A percentile compares a stretch with the other conserved stretches of the same genome.
These are phyloP conservation scores for Venturiaceae sp. DNA, from an alignment of 2,329 filamentous ascomycete genomes.

Conservation along the genomic window DNA sequence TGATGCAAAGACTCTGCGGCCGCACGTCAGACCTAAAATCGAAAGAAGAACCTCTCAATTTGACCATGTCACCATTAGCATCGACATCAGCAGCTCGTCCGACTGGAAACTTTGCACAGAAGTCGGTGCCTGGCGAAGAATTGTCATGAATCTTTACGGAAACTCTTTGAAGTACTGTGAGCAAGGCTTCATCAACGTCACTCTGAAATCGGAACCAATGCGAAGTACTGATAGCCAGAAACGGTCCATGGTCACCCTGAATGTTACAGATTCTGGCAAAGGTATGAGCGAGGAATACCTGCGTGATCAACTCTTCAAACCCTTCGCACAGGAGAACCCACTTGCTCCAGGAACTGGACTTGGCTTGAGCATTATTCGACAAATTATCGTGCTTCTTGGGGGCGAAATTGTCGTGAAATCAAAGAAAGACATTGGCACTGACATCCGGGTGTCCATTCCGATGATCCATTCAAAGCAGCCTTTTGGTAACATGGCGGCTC, in stretches of 20 bases:
- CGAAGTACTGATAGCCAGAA: neutral
- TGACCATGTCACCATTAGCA: slow-evolving; percentile 15
- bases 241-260: slow-evolving; percentile 5
- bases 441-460: slow-evolving; percentile 8
- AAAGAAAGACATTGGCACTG: slow-evolving; percentile 8
- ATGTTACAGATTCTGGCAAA: slow-evolving; percentile 11
- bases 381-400: slow-evolving; percentile 9
- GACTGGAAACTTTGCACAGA: slow-evolving; percentile 27
- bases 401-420: slow-evolving; percentile 11
- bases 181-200: slow-evolving; percentile 40
- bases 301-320: slow-evolving; percentile 8
- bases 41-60: neutral
- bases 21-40: neutral
- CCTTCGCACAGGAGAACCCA: slow-evolving; percentile 12
- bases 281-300: slow-evolving; percentile 12
- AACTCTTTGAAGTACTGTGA: slow-evolving; percentile 55
- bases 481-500: neutral
- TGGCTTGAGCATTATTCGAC: slow-evolving; percentile 11
- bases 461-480: neutral
- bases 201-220: neutral
- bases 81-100: slow-evolving; percentile 24
- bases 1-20: neutral
- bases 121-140: slow-evolving; percentile 26
- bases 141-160: slow-evolving; percentile 50
- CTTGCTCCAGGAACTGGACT: slow-evolving; percentile 12